Base-by-base conservation (phyloP, 116 monocot genomes). In the Phalaenopsis hybrid region DNA sequence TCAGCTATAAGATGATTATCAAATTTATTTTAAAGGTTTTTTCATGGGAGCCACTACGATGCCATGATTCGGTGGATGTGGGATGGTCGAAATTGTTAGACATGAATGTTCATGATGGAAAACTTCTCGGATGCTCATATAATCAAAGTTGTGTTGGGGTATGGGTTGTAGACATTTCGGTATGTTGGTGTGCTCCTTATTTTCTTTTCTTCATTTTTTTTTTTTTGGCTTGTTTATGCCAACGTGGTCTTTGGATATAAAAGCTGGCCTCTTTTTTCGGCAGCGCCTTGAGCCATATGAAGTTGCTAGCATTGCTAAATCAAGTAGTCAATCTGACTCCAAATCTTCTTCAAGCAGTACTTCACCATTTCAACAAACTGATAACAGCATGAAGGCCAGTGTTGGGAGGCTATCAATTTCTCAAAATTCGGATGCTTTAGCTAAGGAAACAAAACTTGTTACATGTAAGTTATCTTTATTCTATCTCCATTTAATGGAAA, bases 111-210 rank as follows among this genome's bases (percentile, higher is more conserved):
- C 95, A 95, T 44, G 95, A 99, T 80, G 94, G 95, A n/a, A 99
- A 99, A 86, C 95, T 99, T 89, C 93, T 99, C 78, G 99, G 99
- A 25, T 99, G 99, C 86, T 99, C 99, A 57, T 91, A 95, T 63
- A 99, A 99, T 91, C 99, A 95, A 88, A 99, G 95, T 83, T 95
- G 95, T 92, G 99, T 99, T 78, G 99, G 99, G 82, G 89, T 99
- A 68, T 99, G 99, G 99, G 99, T 99, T 58, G 95, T 99, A 1
- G 99, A 99, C 77, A 94, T 99, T 68, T 91, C 95, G 87, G 99
- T 99, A 93, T 75, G 77, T 23, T 81, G 52, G 28, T 76, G 28
- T 45, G 67, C 15, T 55, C 15, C 55, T 55, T 55, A 2, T 79
- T 77, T 77, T 68, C 70, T 49, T 80, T 52, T 23, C 55, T 13